phyloP scores from a whole-genome alignment of 1,284 basidiomycete species.

The Afroboletus lepidellus region DNA sequence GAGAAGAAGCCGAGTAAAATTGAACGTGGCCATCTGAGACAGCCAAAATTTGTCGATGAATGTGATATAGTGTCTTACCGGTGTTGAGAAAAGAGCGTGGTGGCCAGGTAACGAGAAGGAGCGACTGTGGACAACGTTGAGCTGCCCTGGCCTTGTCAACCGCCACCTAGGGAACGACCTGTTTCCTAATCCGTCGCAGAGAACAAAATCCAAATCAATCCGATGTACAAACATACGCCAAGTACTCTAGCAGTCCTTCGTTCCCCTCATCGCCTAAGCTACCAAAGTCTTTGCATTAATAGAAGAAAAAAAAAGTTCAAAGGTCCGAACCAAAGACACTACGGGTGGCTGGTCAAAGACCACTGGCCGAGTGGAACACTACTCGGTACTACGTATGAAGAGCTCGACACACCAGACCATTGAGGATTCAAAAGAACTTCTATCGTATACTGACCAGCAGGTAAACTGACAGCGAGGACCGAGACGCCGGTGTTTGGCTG shows the following conservation, averaged over 20 bases:
- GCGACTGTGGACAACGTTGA: slow-evolving; percentile 1
- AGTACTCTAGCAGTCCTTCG: not conserved
- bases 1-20: slow-evolving; percentile 59
- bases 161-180: slow-evolving; percentile 19
- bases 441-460: slow-evolving; percentile 68
- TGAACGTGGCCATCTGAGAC: slow-evolving; percentile 36
- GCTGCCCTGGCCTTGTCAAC: slow-evolving; percentile 18
- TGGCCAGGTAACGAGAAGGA: slow-evolving; percentile 4
- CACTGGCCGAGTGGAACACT: slow-evolving; percentile 59
- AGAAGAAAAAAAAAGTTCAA: slow-evolving; percentile 5
- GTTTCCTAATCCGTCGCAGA: slow-evolving; percentile 19
- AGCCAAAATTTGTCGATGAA: not conserved
- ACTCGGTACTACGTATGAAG: slow-evolving; percentile 53
- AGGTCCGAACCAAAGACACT: slow-evolving; percentile 5
- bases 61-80: not conserved
- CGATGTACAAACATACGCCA: slow-evolving; percentile 1
- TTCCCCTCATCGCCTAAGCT: not conserved
- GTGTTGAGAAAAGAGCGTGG: slow-evolving; percentile 12
- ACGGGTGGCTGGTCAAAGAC: slow-evolving; percentile 63
- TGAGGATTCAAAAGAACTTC: slow-evolving; percentile 87
- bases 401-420: slow-evolving; percentile 61
- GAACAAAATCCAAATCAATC: not conserved
- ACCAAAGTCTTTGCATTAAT: slow-evolving; percentile 11
- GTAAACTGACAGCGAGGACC: slow-evolving; percentile 75
- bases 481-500: slow-evolving; percentile 78